phyloP scores from a whole-genome alignment of 2,329 filamentous ascomycete genomes.

The Pseudogymnoascus sp. region DNA sequence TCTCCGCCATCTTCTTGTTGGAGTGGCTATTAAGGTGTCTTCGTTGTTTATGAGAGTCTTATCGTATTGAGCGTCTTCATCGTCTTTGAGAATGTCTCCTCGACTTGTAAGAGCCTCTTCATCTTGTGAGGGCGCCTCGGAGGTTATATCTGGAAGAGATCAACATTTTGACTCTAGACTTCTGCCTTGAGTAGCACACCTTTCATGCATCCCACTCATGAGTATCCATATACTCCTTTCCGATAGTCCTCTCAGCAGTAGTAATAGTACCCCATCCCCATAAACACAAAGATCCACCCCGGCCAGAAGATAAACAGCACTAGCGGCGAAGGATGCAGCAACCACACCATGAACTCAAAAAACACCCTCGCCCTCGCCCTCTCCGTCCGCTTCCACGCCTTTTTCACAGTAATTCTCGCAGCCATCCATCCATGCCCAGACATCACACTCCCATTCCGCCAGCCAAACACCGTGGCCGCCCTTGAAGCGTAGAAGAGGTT shows the following conservation, averaged over 20 bases:
- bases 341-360: slow-evolving; percentile 13
- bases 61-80: too few species aligned
- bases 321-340: slow-evolving; percentile 10
- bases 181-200: not conserved
- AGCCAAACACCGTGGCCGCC: not conserved
- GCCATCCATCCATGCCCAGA: not conserved
- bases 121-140: not conserved
- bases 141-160: not conserved
- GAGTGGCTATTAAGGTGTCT: not conserved
- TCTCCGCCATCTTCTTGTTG: not conserved
- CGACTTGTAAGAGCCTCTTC: not conserved
- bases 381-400: slow-evolving; percentile 8
- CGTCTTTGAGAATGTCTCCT: too few species aligned
- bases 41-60: not conserved
- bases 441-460: not conserved
- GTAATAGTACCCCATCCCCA: not conserved
- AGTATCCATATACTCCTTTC: not conserved
- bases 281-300: slow-evolving; percentile 10
- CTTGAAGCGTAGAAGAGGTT: not conserved
- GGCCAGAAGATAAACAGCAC: slow-evolving; percentile 12
- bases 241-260: not conserved
- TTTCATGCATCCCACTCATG: not conserved
- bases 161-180: not conserved
- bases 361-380: slow-evolving; percentile 8
- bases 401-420: not conserved